phyloP scores from a whole-genome alignment of 2,329 filamentous ascomycete species.

The Aspergillus sp. region DNA sequence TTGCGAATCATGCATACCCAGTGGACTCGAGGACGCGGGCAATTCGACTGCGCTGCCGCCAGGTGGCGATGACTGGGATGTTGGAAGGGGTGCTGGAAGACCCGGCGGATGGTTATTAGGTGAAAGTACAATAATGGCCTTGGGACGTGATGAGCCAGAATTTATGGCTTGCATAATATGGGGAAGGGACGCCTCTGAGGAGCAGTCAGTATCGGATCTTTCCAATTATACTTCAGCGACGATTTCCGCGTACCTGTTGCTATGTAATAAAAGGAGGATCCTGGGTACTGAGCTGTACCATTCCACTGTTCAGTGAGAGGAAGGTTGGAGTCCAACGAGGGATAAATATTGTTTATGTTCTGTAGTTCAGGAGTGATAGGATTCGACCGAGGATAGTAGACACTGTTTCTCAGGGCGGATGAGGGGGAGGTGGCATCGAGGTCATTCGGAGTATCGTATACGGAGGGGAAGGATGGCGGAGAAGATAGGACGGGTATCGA shows the following conservation, averaged over 20 bases:
- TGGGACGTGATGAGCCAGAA: conserved; percentile 7
- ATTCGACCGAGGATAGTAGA: background rate
- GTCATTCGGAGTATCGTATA: conserved; percentile 4
- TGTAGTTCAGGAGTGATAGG: background rate
- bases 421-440: background rate
- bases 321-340: background rate
- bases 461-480: background rate
- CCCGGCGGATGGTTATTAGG: background rate
- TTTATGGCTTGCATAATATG: conserved; percentile 22
- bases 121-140: conserved; percentile 21
- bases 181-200: conserved; percentile 20
- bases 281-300: background rate
- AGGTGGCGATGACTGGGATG: conserved; percentile 2
- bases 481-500: conserved; percentile 2
- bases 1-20: conserved; percentile 2
- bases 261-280: conserved; percentile 7
- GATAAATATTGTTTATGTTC: background rate
- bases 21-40: background rate
- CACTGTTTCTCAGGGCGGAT: background rate
- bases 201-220: background rate
- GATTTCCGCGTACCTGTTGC: conserved; percentile 12
- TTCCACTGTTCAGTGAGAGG: conserved; percentile 7
- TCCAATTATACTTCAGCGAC: background rate
- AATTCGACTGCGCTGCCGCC: background rate
- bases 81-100: background rate